These are phyloP conservation scores for Pyrenophora seminiperda DNA, from an alignment of 2,329 filamentous ascomycete species.

Conservation along the genomic window DNA sequence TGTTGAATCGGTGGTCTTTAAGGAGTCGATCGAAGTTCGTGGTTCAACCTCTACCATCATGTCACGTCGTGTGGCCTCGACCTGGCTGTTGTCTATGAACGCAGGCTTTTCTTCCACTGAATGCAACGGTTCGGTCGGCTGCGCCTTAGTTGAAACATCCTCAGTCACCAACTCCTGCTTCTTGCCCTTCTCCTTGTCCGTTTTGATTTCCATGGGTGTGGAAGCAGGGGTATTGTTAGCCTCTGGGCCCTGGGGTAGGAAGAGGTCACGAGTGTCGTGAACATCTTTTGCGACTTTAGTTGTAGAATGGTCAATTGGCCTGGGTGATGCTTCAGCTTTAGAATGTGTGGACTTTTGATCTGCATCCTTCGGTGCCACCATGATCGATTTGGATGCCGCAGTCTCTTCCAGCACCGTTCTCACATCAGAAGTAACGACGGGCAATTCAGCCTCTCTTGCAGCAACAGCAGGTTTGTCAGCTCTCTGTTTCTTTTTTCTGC, in stretches of 20 bases:
- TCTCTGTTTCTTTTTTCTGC: slow-evolving; percentile 54
- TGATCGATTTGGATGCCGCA: background rate
- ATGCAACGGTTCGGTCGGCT: background rate
- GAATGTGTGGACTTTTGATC: slow-evolving; percentile 1
- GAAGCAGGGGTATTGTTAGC: slow-evolving; percentile 18
- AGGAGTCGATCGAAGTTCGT: background rate
- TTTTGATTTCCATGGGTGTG: slow-evolving; percentile 35
- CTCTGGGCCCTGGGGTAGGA: slow-evolving; percentile 10
- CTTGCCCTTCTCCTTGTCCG: slow-evolving; percentile 39
- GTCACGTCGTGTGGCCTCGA: background rate
- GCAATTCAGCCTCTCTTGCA: background rate
- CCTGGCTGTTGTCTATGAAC: background rate
- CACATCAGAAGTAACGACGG: background rate
- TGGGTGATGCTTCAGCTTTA: background rate
- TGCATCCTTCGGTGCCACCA: background rate
- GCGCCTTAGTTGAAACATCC: background rate
- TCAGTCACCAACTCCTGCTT: slow-evolving; percentile 17
- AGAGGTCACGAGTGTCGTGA: background rate
- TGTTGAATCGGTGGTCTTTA: background rate
- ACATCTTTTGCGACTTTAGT: background rate
- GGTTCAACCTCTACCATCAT: background rate
- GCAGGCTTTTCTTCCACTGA: background rate
- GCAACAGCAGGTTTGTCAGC: slow-evolving; percentile 18
- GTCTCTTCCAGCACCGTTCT: background rate
- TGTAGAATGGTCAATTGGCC: background rate